These are phyloP conservation scores for Platanthera guangdongensis DNA, from an alignment of 106 monocot genomes.

Conservation along the genomic window DNA sequence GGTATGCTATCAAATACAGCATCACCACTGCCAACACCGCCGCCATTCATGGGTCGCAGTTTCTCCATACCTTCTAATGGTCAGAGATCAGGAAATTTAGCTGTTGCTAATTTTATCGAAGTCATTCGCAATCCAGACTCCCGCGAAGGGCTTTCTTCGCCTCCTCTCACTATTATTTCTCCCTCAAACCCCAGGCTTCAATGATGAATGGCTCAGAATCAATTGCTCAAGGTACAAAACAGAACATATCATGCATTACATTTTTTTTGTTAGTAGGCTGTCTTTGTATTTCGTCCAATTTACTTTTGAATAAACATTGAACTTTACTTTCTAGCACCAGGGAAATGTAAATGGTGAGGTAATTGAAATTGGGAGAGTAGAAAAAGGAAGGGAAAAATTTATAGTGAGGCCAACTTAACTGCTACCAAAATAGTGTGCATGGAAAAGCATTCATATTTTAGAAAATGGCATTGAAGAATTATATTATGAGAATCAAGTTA, in stretches of 20 bases:
- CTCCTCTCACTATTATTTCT: constrained; percentile 19
- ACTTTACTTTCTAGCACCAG: too few relatives aligned
- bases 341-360: too few relatives aligned
- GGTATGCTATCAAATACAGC: constrained; percentile 14
- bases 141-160: constrained; percentile 22
- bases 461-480: too few relatives aligned
- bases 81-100: constrained; percentile 24
- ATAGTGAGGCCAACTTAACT: too few relatives aligned
- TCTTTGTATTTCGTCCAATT: not conserved
- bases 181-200: constrained; percentile 5
- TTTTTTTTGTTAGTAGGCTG: not conserved
- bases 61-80: constrained; percentile 55
- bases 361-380: too few relatives aligned
- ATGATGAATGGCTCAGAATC: not conserved
- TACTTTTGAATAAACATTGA: too few relatives aligned
- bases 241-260: not conserved
- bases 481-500: too few relatives aligned
- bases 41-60: constrained; percentile 34
- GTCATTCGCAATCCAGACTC: constrained; percentile 9
- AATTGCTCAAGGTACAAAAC: not conserved
- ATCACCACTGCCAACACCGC: constrained; percentile 43
- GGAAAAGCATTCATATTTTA: too few relatives aligned
- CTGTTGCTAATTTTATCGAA: constrained; percentile 10
- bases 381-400: too few relatives aligned
- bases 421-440: too few relatives aligned